Evolutionary conservation across 805 yeast species (phyloP).

Genomic region (Saccharomyces mikatae): DNA sequence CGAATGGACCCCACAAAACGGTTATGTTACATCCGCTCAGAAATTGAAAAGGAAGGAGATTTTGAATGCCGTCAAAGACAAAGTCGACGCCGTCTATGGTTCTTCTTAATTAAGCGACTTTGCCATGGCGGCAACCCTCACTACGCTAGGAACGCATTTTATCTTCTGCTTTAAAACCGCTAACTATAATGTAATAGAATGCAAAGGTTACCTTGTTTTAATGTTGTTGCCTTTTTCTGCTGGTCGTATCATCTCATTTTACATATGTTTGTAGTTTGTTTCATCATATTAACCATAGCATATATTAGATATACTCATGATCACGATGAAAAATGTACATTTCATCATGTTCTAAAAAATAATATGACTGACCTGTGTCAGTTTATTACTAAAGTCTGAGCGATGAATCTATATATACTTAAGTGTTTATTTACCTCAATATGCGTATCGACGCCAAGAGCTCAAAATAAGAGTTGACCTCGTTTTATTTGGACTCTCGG

Average conservation of each 20-base stretch:
- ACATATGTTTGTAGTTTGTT: not conserved
- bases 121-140: not conserved
- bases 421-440: not conserved
- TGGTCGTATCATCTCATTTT: not conserved
- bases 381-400: not conserved
- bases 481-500: not conserved
- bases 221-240: not conserved
- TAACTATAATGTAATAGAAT: not conserved
- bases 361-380: not conserved
- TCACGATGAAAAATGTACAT: not conserved
- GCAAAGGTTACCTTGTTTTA: not conserved
- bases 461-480: not conserved
- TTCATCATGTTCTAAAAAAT: not conserved
- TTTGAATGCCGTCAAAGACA: conserved; percentile 54
- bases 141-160: not conserved
- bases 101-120: not conserved
- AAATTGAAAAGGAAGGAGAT: conserved; percentile 92
- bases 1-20: conserved; percentile 98
- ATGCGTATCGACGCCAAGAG: not conserved
- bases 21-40: conserved; percentile 90
- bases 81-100: conserved; percentile 57
- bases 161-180: not conserved
- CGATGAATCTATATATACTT: not conserved
- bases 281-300: not conserved
- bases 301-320: not conserved